Evolutionary conservation across 2,329 filamentous ascomycete species (phyloP).

Genomic region (Diaporthe citrichinensis): DNA sequence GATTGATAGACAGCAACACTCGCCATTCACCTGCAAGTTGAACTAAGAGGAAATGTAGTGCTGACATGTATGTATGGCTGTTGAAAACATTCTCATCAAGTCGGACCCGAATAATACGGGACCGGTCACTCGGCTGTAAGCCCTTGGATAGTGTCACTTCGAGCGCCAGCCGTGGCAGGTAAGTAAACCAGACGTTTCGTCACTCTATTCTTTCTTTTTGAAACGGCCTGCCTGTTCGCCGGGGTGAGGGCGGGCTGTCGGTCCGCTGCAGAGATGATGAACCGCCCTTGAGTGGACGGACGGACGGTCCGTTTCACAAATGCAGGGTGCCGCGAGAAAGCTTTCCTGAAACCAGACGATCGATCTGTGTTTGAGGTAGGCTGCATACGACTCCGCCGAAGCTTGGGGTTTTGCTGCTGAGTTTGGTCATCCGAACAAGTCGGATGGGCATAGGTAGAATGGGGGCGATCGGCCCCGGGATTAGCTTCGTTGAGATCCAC

Average conservation of each 20-base stretch:
- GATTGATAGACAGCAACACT: not conserved
- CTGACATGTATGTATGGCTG: not conserved
- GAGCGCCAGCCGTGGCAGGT: not conserved
- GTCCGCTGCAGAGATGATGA: not conserved
- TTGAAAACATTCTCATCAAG: not conserved
- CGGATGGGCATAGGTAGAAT: not conserved
- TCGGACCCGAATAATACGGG: not conserved
- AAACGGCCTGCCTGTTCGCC: too few species aligned
- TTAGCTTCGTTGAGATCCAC: not conserved
- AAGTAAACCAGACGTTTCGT: too few species aligned
- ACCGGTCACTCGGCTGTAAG: not conserved
- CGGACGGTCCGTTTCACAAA: constrained; percentile 20
- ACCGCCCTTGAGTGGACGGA: not conserved
- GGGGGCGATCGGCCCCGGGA: constrained; percentile 20
- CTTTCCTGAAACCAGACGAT: constrained; percentile 24
- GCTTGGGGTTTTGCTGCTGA: not conserved
- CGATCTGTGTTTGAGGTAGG: constrained; percentile 14
- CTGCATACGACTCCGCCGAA: not conserved
- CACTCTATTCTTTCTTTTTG: too few species aligned
- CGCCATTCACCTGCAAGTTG: not conserved
- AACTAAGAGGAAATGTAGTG: not conserved
- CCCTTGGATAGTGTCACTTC: not conserved
- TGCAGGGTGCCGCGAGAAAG: constrained; percentile 24
- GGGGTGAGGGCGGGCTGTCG: not conserved
- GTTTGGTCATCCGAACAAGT: constrained; percentile 24